phyloP scores from a whole-genome alignment of 768 basidiomycete species.

The Boletus speciosus region DNA sequence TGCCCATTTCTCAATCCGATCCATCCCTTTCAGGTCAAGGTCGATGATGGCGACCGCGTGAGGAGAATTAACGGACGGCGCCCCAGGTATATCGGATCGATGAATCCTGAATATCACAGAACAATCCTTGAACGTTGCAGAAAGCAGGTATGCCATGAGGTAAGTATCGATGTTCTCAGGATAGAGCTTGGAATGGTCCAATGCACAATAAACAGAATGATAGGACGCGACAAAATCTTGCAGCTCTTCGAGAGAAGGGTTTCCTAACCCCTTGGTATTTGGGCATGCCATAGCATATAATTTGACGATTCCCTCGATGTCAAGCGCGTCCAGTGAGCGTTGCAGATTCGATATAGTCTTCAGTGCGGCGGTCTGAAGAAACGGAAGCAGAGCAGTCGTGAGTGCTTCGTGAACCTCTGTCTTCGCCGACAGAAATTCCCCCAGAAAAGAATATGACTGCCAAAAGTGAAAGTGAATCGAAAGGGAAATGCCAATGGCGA shows the following conservation, averaged over 20 bases:
- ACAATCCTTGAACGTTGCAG: slow-evolving; percentile 96
- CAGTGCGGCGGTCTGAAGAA: slow-evolving; percentile 51
- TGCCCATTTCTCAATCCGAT: slow-evolving; percentile 66
- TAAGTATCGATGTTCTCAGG: slow-evolving; percentile 55
- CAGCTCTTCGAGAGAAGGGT: slow-evolving; percentile 68
- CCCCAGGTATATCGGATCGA: slow-evolving; percentile 3
- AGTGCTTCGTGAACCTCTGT: slow-evolving; percentile 48
- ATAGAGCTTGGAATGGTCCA: slow-evolving; percentile 38
- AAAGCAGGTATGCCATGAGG: slow-evolving; percentile 74
- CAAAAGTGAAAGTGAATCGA: background rate
- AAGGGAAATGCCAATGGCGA: background rate
- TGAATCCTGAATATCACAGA: slow-evolving; percentile 55
- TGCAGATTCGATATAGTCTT: slow-evolving; percentile 58
- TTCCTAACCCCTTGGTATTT: slow-evolving; percentile 28
- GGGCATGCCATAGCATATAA: slow-evolving; percentile 30
- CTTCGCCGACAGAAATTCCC: slow-evolving; percentile 14
- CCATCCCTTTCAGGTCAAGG: slow-evolving; percentile 74
- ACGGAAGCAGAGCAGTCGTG: slow-evolving; percentile 43
- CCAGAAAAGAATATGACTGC: slow-evolving; percentile 9
- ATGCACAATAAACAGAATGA: slow-evolving; percentile 31
- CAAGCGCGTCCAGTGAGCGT: slow-evolving; percentile 72
- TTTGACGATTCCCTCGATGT: slow-evolving; percentile 75
- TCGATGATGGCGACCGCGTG: slow-evolving; percentile 71
- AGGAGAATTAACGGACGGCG: slow-evolving; percentile 30
- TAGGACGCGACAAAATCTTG: slow-evolving; percentile 57